Evolutionary conservation across 2,329 filamentous ascomycete genomes (phyloP).

Genomic region (Penicillium sumatraense): DNA sequence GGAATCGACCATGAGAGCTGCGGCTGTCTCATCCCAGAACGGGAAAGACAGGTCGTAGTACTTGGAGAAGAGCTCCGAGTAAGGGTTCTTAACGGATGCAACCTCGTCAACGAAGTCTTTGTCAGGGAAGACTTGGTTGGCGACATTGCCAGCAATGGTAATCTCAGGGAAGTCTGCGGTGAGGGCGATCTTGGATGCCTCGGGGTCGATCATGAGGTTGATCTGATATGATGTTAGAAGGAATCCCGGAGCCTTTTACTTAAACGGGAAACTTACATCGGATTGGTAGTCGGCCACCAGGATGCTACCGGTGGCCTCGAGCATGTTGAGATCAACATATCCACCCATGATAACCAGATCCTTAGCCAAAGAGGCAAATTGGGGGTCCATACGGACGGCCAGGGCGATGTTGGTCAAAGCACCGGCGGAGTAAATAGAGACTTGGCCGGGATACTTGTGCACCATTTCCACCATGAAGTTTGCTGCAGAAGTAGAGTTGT

Average conservation of each 20-base stretch:
- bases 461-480: conserved; percentile 56
- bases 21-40: conserved; percentile 54
- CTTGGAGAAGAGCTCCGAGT: conserved; percentile 43
- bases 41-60: conserved; percentile 48
- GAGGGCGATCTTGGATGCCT: conserved; percentile 55
- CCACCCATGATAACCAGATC: conserved; percentile 57
- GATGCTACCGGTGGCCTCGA: conserved; percentile 33
- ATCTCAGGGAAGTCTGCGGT: conserved; percentile 54
- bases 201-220: conserved; percentile 58
- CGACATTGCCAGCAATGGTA: conserved; percentile 51
- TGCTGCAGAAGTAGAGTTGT: conserved; percentile 44
- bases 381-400: conserved; percentile 51
- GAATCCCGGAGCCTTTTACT: background rate
- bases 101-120: conserved; percentile 47
- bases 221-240: conserved; percentile 37
- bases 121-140: conserved; percentile 52
- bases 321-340: conserved; percentile 51
- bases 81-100: conserved; percentile 41
- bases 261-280: conserved; percentile 21
- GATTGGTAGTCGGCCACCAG: conserved; percentile 33
- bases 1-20: conserved; percentile 44
- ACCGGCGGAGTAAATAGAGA: conserved; percentile 54
- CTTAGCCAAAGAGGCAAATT: conserved; percentile 52
- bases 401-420: conserved; percentile 56
- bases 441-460: conserved; percentile 54